Evolutionary conservation across 2,329 filamentous ascomycete species (phyloP).

Genomic region (Fusarium torreyae): DNA sequence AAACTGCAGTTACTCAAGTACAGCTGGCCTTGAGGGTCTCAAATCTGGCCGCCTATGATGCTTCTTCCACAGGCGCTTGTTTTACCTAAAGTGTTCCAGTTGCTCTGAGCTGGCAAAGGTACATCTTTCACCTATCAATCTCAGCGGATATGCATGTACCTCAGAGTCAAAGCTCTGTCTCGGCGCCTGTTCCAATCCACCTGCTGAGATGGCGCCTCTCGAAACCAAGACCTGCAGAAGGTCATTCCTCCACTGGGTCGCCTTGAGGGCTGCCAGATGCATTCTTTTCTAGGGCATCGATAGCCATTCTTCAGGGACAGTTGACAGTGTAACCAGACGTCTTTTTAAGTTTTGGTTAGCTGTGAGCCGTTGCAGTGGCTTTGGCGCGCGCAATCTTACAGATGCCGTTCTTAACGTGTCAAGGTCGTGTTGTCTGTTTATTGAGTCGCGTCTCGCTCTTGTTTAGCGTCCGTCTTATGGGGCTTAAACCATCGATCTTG

Average conservation of each 20-base stretch:
- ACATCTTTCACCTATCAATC: constrained; percentile 20
- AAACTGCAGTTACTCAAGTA: constrained; percentile 18
- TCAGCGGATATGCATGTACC: constrained; percentile 15
- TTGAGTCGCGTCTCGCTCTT: constrained; percentile 28
- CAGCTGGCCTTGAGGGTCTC: constrained; percentile 23
- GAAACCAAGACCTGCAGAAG: constrained; percentile 46
- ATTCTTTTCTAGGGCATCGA: constrained; percentile 16
- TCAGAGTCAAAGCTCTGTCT: constrained; percentile 4
- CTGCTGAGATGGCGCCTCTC: constrained; percentile 43
- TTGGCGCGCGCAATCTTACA: constrained; percentile 34
- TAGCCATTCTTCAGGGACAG: constrained; percentile 33
- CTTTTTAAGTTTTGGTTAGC: constrained; percentile 21
- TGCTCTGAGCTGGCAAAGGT: constrained; percentile 23
- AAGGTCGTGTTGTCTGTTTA: constrained; percentile 27
- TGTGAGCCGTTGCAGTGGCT: constrained; percentile 1
- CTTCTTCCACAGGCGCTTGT: constrained; percentile 40
- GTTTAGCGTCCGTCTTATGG: constrained; percentile 15
- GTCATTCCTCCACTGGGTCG: constrained; percentile 38
- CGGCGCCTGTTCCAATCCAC: constrained; percentile 38
- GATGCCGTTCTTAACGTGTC: constrained; percentile 32
- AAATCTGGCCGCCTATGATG: constrained; percentile 30
- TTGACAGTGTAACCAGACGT: constrained; percentile 18
- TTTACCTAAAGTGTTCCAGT: constrained; percentile 29
- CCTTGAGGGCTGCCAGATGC: constrained; percentile 19
- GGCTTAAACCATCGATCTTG: constrained; percentile 24